Evolutionary conservation across 345 rosid species (phyloP), one percentile per base, ranked within the genome.

Genomic region (Odontarrhena argentea): DNA sequence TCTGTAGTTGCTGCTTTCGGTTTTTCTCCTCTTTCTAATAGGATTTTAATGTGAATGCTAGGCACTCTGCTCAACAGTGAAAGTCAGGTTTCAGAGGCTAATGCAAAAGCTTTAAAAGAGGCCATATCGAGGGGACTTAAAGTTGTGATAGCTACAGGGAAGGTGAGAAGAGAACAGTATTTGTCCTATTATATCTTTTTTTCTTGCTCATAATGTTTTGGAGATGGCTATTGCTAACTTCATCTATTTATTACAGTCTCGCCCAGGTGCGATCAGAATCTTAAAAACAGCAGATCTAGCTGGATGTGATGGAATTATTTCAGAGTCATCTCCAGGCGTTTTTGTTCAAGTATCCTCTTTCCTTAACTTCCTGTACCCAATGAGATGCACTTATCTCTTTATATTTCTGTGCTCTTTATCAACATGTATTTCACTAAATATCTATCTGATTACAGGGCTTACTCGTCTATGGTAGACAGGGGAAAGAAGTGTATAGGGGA

Each of bases 111-210:
- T 60, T 73, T 94, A 65, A 91, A 80, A 72, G 97, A 94, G 77
- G 99, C 99, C 34, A 55, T 75, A 57, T 78, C 85, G 63, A 88
- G 93, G 69, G 99, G 97, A 26, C 75, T 94, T 62, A 94, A 87
- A 80, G 90, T 94, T 70, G 86, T 94, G 76, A 82, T 91, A 75
- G 97, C 97, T 48, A 94, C 96, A 10, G 99, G 96, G 76, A 91
- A 88, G 81, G 99, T 87, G 77, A 69, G 84, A 59, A 57, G 24
- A 53, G 15, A 37, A 69, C 46, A 42, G 22, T 53, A 35, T 8
- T 65, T 8, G 9, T 41, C 11, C 14, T 42, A 28, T 36, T 55
- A n/a, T 44, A 1, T 41, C 47, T 40, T 10, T 0, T 38, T 18
- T 30, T 30, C 48, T 36, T 9, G 56, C 14, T 64, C 26, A 12